Evolutionary conservation across 2,329 filamentous ascomycete genomes (phyloP).

Genomic region (Aureobasidium mangrovei): DNA sequence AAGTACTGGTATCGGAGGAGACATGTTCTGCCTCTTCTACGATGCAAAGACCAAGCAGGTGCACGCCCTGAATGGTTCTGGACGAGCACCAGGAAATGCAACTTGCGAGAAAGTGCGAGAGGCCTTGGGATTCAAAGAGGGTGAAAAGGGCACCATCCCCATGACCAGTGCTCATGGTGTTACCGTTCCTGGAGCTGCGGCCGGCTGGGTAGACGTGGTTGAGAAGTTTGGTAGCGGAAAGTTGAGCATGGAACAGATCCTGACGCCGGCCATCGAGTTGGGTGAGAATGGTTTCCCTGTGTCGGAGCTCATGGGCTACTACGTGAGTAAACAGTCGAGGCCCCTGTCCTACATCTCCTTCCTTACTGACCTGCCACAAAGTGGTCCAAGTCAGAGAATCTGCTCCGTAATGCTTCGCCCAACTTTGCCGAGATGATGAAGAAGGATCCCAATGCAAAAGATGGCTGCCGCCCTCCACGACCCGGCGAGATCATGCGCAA

Average conservation of each 20-base stretch:
- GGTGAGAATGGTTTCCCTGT: slow-evolving; percentile 87
- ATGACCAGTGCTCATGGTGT: slow-evolving; percentile 69
- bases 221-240: slow-evolving; percentile 85
- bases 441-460: slow-evolving; percentile 55
- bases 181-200: slow-evolving; percentile 82
- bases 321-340: slow-evolving; percentile 45
- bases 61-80: slow-evolving; percentile 83
- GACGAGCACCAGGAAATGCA: slow-evolving; percentile 62
- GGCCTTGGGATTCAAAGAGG: slow-evolving; percentile 57
- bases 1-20: slow-evolving; percentile 90
- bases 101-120: slow-evolving; percentile 62
- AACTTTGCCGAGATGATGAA: slow-evolving; percentile 87
- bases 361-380: slow-evolving; percentile 30
- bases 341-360: background rate
- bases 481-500: slow-evolving; percentile 88
- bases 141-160: slow-evolving; percentile 54
- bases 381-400: slow-evolving; percentile 62
- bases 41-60: slow-evolving; percentile 74
- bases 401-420: slow-evolving; percentile 65
- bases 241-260: slow-evolving; percentile 64
- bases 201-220: slow-evolving; percentile 86
- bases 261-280: slow-evolving; percentile 74
- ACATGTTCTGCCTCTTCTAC: slow-evolving; percentile 95
- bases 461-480: slow-evolving; percentile 64
- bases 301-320: slow-evolving; percentile 63